These are phyloP conservation scores for Tricholoma saponaceum DNA, from an alignment of 768 basidiomycete species.

Conservation along the genomic window DNA sequence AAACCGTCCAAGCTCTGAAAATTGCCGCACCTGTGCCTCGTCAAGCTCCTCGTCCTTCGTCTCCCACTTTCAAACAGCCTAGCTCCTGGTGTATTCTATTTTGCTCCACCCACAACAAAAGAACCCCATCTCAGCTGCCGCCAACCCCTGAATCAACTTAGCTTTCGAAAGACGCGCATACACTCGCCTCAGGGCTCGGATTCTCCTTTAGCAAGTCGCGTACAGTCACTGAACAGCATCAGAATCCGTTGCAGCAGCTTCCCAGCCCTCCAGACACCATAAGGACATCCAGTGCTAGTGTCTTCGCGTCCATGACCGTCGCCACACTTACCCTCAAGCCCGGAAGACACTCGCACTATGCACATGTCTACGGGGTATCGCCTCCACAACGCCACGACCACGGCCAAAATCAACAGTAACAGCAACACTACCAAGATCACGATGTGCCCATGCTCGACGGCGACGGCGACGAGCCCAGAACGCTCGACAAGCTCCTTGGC, in stretches of 20 bases:
- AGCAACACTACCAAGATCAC: background rate
- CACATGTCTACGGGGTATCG: slow-evolving; percentile 1
- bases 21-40: slow-evolving; percentile 24
- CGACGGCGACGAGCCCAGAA: slow-evolving; percentile 6
- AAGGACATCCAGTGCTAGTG: slow-evolving; percentile 1
- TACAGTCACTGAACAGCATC: background rate
- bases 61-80: slow-evolving; percentile 14
- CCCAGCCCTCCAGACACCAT: slow-evolving; percentile 14
- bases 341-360: background rate
- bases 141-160: background rate
- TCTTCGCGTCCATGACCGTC: background rate
- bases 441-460: background rate
- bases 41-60: slow-evolving; percentile 14
- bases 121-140: slow-evolving; percentile 4
- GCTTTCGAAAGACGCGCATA: slow-evolving; percentile 17
- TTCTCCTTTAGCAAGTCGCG: slow-evolving; percentile 12
- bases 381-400: slow-evolving; percentile 2
- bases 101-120: slow-evolving; percentile 14
- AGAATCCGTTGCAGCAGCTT: slow-evolving; percentile 6
- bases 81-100: slow-evolving; percentile 12
- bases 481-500: slow-evolving; percentile 37
- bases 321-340: slow-evolving; percentile 9
- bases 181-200: slow-evolving; percentile 8
- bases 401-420: background rate
- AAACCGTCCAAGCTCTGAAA: slow-evolving; percentile 5